Evolutionary conservation across 2,329 filamentous ascomycete species (phyloP).

Genomic region (Penicillium sp.): DNA sequence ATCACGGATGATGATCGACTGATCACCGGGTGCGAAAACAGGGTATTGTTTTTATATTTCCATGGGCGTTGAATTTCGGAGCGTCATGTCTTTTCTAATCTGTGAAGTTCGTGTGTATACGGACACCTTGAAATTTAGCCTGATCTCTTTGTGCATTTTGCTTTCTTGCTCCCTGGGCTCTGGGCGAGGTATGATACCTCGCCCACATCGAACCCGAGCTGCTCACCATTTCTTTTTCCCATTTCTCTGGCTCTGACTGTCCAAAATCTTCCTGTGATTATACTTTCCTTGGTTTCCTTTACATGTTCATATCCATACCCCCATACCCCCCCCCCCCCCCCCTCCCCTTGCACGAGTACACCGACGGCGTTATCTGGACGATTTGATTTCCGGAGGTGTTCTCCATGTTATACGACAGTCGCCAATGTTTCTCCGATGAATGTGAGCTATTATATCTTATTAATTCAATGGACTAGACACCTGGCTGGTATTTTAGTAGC

Average conservation of each 20-base stretch:
- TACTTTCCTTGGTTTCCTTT: conserved; percentile 19
- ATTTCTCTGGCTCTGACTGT: conserved; percentile 9
- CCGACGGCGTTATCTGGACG: conserved; percentile 23
- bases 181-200: conserved; percentile 33
- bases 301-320: conserved; percentile 15
- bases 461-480: conserved; percentile 5
- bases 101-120: conserved; percentile 28
- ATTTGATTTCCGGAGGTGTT: conserved; percentile 22
- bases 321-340: conserved; percentile 1
- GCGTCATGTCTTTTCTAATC: conserved; percentile 30
- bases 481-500: not conserved
- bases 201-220: conserved; percentile 19
- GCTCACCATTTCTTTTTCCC: conserved; percentile 13
- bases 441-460: conserved; percentile 7
- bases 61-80: conserved; percentile 17
- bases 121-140: conserved; percentile 40
- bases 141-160: conserved; percentile 17
- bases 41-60: conserved; percentile 14
- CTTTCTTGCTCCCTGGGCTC: conserved; percentile 22
- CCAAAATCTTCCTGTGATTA: conserved; percentile 22
- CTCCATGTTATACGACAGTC: conserved; percentile 23
- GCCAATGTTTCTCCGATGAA: conserved; percentile 18
- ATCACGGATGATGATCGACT: conserved; percentile 49
- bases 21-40: conserved; percentile 2
- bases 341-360: conserved; percentile 18